A percentile compares a stretch with the other conserved stretches of the same genome.
Conservation (phyloP, 202 grass and related monocot species). For the Zoysia matrella region DNA sequence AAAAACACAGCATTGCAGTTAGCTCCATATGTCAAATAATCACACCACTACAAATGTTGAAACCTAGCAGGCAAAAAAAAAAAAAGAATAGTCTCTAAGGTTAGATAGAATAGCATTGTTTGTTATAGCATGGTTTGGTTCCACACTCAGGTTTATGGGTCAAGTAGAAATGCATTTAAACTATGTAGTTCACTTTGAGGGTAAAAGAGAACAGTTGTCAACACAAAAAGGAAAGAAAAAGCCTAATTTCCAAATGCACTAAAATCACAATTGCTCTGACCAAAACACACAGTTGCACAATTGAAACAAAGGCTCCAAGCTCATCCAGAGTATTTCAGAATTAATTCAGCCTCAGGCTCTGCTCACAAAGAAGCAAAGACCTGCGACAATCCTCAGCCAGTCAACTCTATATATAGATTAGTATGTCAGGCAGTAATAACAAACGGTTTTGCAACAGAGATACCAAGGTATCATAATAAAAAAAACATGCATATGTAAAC, state of each 20-base stretch:
- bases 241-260: not conserved
- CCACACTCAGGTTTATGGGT: not conserved
- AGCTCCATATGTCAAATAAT: slow-evolving; percentile 29
- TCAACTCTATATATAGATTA: not conserved
- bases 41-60: not conserved
- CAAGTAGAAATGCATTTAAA: not conserved
- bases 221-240: not conserved
- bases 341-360: not conserved
- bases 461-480: not conserved
- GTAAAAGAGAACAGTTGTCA: not conserved
- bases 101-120: slow-evolving; percentile 5
- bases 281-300: not conserved
- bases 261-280: not conserved
- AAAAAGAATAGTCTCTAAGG: not conserved
- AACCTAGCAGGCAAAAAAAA: slow-evolving; percentile 8
- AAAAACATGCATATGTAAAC: not conserved
- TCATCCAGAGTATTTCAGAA: not conserved
- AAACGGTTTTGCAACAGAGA: not conserved
- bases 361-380: not conserved
- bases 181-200: not conserved
- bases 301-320: not conserved
- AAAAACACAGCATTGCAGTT: slow-evolving; percentile 33
- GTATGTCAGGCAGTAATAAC: not conserved
- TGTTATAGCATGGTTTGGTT: not conserved
- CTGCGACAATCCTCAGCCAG: not conserved